phyloP scores from a whole-genome alignment of 2,329 filamentous ascomycete genomes.

The Stagonosporopsis rhizophila region DNA sequence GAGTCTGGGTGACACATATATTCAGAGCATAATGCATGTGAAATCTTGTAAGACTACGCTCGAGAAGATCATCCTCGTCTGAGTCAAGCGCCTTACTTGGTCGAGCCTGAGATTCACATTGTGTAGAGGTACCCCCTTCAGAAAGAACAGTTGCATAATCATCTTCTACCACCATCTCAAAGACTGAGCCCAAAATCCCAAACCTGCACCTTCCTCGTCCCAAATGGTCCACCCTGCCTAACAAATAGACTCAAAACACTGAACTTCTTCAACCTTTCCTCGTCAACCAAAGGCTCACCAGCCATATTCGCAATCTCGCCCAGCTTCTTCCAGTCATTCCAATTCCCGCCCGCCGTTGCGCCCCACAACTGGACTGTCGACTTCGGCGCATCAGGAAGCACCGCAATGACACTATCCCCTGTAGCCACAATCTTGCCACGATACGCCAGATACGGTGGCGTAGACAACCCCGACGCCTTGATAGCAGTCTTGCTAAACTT shows the following conservation, averaged over 20 bases:
- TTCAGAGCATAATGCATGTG: conserved; percentile 1
- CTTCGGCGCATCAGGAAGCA: conserved; percentile 42
- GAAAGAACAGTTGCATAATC: too few species aligned
- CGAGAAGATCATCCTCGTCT: background rate
- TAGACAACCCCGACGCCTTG: conserved; percentile 37
- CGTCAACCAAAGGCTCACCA: conserved; percentile 43
- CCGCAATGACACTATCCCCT: conserved; percentile 39
- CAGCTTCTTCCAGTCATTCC: conserved; percentile 41
- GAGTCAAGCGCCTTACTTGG: background rate
- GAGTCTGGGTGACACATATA: background rate
- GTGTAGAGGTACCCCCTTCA: too few species aligned
- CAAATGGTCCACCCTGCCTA: conserved; percentile 44
- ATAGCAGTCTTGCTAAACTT: conserved; percentile 44
- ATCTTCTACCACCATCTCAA: conserved; percentile 7
- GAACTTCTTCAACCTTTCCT: conserved; percentile 35
- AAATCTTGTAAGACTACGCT: background rate
- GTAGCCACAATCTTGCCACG: conserved; percentile 41
- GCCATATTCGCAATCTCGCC: conserved; percentile 41
- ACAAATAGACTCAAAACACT: conserved; percentile 44
- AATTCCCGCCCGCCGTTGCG: conserved; percentile 37
- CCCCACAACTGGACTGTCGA: conserved; percentile 38
- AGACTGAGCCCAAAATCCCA: conserved; percentile 41
- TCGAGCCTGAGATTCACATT: too few species aligned
- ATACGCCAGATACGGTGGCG: conserved; percentile 43
- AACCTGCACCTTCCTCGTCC: conserved; percentile 42